These are phyloP conservation scores for Diophrys sp. DNA, from an alignment of 73 alveolate species.

Conservation along the genomic window DNA sequence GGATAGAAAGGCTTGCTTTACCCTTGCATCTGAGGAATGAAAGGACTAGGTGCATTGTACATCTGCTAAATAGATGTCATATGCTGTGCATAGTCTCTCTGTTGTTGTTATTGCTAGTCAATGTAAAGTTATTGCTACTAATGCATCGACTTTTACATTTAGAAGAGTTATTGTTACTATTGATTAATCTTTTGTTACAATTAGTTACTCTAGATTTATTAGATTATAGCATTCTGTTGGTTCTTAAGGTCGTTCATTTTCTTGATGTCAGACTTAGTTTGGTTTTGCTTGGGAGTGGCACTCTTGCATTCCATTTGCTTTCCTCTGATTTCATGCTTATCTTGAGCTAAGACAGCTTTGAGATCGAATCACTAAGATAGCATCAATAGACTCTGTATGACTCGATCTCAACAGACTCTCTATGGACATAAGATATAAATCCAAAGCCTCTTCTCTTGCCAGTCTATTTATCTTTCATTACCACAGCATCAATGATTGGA, in stretches of 20 bases:
- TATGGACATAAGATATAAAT: conserved; percentile 21
- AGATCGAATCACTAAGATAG: too few relatives aligned
- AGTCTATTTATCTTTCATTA: conserved; percentile 39
- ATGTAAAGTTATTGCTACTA: background rate
- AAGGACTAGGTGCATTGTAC: background rate
- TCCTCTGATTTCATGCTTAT: background rate
- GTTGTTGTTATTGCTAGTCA: background rate
- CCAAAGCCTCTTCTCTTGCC: conserved; percentile 49
- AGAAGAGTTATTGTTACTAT: background rate
- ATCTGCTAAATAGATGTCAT: too few relatives aligned
- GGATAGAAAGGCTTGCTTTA: too few relatives aligned
- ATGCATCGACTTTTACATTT: background rate
- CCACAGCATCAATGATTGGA: conserved; percentile 20
- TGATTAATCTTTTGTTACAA: background rate
- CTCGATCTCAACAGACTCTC: conserved; percentile 1
- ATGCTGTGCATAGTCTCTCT: background rate
- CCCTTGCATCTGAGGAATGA: too few relatives aligned
- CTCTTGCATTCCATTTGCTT: background rate
- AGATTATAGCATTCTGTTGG: background rate
- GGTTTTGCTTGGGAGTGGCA: background rate
- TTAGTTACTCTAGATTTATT: background rate
- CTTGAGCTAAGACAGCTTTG: background rate
- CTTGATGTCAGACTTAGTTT: background rate
- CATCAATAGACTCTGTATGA: too few relatives aligned
- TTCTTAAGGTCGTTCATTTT: background rate